These are phyloP conservation scores for Fagus sylvatica DNA, from an alignment of 306 rosid genomes.

Conservation along the genomic window DNA sequence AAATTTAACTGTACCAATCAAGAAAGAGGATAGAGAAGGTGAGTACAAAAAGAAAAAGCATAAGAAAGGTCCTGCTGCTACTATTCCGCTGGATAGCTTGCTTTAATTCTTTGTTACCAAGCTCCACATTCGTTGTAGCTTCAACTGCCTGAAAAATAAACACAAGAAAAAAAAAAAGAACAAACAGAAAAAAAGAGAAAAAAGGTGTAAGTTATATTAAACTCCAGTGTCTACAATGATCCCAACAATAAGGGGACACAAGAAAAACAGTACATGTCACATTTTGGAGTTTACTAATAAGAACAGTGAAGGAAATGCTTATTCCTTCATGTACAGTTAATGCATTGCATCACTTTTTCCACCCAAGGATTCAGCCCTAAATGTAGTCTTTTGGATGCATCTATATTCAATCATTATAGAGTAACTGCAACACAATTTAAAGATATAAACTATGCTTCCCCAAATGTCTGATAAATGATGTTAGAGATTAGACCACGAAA, in stretches of 20 bases:
- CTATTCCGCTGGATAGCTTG: slow-evolving; percentile 84
- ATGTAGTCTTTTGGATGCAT: neutral
- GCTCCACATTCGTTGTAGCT: slow-evolving; percentile 84
- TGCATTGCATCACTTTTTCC: neutral
- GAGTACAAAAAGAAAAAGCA: slow-evolving; percentile 79
- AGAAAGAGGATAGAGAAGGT: slow-evolving; percentile 83
- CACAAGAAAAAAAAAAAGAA: neutral
- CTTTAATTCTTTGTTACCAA: slow-evolving; percentile 88
- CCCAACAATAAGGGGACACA: neutral
- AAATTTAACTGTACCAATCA: slow-evolving; percentile 78
- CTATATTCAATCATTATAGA: neutral
- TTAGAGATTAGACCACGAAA: no score
- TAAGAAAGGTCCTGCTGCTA: slow-evolving; percentile 88
- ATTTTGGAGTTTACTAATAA: neutral
- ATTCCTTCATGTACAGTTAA: neutral
- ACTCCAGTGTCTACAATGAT: neutral
- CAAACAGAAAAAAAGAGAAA: neutral
- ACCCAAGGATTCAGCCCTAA: neutral
- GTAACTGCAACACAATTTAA: no score
- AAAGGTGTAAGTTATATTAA: neutral
- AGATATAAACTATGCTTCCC: no score
- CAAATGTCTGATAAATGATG: no score
- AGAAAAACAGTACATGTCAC: neutral
- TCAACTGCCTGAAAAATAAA: slow-evolving; percentile 69
- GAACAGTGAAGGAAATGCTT: neutral